phyloP scores from a whole-genome alignment of 495 filamentous ascomycete species.

The Zalerion maritima region DNA sequence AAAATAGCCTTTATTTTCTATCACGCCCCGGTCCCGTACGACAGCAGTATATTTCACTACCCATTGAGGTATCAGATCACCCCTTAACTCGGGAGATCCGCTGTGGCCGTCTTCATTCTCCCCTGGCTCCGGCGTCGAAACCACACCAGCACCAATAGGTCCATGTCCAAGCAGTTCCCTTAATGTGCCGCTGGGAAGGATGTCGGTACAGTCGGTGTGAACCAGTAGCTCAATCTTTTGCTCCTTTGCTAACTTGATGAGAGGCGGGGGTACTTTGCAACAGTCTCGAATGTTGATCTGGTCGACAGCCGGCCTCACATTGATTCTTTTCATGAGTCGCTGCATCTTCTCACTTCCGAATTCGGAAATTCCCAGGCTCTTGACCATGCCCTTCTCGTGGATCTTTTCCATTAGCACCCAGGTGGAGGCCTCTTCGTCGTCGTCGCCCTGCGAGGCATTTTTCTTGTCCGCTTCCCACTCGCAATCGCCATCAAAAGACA shows the following conservation, averaged over 20 bases:
- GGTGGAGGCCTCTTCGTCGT: slow-evolving; percentile 47
- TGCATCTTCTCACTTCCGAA: slow-evolving; percentile 72
- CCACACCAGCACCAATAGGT: slow-evolving; percentile 49
- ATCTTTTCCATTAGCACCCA: slow-evolving; percentile 66
- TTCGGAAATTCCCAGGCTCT: slow-evolving; percentile 71
- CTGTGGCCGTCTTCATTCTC: slow-evolving; percentile 23
- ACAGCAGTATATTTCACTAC: slow-evolving; percentile 97
- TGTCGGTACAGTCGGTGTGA: slow-evolving; percentile 87
- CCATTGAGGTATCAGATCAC: slow-evolving; percentile 77
- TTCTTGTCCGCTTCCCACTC: slow-evolving; percentile 58
- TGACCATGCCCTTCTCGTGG: slow-evolving; percentile 53
- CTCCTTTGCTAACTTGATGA: slow-evolving; percentile 72
- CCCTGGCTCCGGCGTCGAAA: slow-evolving; percentile 30
- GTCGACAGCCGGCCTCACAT: slow-evolving; percentile 67
- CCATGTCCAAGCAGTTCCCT: slow-evolving; percentile 64
- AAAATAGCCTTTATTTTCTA: slow-evolving; percentile 98
- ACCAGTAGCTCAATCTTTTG: slow-evolving; percentile 78
- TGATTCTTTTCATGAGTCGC: slow-evolving; percentile 39
- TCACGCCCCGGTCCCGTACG: slow-evolving; percentile 88
- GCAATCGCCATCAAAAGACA: slow-evolving; percentile 87
- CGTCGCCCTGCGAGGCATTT: slow-evolving; percentile 43
- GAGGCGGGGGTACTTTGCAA: slow-evolving; percentile 82
- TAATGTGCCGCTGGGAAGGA: slow-evolving; percentile 71
- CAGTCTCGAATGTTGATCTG: slow-evolving; percentile 97
- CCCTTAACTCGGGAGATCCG: slow-evolving; percentile 51